Conservation (phyloP, 345 rosid species). For the Citrus cavaleriei region DNA sequence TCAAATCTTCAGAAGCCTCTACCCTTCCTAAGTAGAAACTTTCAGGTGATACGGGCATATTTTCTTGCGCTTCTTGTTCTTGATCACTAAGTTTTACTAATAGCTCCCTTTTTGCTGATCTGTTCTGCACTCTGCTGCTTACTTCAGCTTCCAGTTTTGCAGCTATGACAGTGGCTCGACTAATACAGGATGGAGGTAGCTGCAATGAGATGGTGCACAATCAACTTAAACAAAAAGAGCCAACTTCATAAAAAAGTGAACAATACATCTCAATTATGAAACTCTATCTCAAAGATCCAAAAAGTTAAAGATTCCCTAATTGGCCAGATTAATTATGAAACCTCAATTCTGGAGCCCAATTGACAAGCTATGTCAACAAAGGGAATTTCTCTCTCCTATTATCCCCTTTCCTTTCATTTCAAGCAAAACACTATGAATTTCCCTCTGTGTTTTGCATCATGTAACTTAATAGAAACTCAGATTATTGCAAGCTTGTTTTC, state of each 20-base stretch:
- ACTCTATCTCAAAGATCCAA: not conserved
- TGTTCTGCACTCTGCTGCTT: constrained; percentile 33
- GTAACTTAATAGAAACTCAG: not conserved
- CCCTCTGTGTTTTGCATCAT: not conserved
- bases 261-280: constrained; percentile 8
- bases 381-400: constrained; percentile 1
- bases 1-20: constrained; percentile 24
- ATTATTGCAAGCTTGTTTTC: not conserved
- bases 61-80: constrained; percentile 21
- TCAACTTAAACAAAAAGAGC: constrained; percentile 9
- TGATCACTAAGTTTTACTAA: constrained; percentile 10
- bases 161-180: constrained; percentile 64
- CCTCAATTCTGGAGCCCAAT: not conserved
- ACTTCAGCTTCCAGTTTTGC: constrained; percentile 59
- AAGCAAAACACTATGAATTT: not conserved
- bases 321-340: not conserved
- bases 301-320: not conserved
- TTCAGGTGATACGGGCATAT: constrained; percentile 5
- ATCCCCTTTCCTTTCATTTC: not conserved
- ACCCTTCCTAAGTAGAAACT: constrained; percentile 6
- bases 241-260: not conserved
- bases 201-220: constrained; percentile 25
- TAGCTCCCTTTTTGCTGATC: constrained; percentile 3
- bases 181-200: constrained; percentile 76
- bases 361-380: not conserved